phyloP scores from a whole-genome alignment of 108 stramenopile genomes.

The Nitzschia sp. region DNA sequence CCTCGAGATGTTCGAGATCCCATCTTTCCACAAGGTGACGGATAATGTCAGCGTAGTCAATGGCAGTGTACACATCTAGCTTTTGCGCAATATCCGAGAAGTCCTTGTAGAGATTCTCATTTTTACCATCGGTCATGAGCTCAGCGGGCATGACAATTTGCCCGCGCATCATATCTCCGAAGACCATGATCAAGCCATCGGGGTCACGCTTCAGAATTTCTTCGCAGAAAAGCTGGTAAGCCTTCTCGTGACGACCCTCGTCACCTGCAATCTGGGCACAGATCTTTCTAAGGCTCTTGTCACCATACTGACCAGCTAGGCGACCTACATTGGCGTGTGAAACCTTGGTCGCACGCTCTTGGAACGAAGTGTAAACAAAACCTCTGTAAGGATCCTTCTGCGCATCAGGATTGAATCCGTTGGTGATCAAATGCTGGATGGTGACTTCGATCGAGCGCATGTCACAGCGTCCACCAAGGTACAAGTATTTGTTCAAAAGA shows the following conservation, averaged over 20 bases:
- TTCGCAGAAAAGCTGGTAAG: conserved; percentile 80
- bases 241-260: conserved; percentile 92
- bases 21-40: conserved; percentile 79
- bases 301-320: conserved; percentile 73
- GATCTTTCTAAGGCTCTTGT: conserved; percentile 66
- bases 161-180: conserved; percentile 88
- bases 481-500: conserved; percentile 89
- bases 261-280: conserved; percentile 92
- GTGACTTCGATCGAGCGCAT: conserved; percentile 91
- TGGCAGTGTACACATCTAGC: conserved; percentile 87
- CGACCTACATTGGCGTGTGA: conserved; percentile 86
- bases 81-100: conserved; percentile 82
- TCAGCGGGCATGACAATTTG: conserved; percentile 92
- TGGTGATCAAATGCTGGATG: conserved; percentile 91
- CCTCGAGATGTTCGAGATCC: conserved; percentile 82
- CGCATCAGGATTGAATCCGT: conserved; percentile 87
- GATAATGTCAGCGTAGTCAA: conserved; percentile 94
- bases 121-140: conserved; percentile 87
- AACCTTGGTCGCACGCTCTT: conserved; percentile 91
- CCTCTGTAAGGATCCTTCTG: conserved; percentile 93
- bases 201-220: conserved; percentile 89
- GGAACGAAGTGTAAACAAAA: conserved; percentile 94
- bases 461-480: conserved; percentile 81
- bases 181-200: conserved; percentile 78
- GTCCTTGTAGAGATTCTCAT: conserved; percentile 79